These are phyloP conservation scores for Phylloporus scabripes DNA, from an alignment of 768 basidiomycete genomes.

Conservation along the genomic window DNA sequence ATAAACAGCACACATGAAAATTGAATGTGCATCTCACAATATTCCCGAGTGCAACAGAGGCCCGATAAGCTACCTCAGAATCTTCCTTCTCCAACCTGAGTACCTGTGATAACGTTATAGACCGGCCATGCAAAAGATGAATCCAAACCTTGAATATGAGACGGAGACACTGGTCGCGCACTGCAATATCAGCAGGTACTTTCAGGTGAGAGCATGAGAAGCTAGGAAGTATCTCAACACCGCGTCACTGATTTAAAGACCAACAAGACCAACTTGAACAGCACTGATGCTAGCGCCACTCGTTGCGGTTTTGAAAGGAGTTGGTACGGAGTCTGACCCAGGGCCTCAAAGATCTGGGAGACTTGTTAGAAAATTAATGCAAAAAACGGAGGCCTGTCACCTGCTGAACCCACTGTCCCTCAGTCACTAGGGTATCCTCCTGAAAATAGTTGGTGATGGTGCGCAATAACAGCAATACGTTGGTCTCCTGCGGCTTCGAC, in stretches of 20 bases:
- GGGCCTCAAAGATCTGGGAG: conserved; percentile 49
- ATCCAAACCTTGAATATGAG: conserved; percentile 43
- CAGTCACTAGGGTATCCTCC: conserved; percentile 40
- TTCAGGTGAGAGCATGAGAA: conserved; percentile 56
- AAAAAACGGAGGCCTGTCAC: conserved; percentile 29
- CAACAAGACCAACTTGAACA: conserved; percentile 72
- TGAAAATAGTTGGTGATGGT: conserved; percentile 77
- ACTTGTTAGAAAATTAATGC: conserved; percentile 4
- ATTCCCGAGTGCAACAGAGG: conserved; percentile 70
- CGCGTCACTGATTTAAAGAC: background rate
- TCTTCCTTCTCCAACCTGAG: conserved; percentile 46
- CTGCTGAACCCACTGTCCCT: conserved; percentile 47
- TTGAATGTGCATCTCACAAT: conserved; percentile 39
- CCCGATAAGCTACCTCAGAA: conserved; percentile 65
- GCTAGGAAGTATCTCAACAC: conserved; percentile 33
- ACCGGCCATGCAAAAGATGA: background rate
- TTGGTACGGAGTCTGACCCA: conserved; percentile 48
- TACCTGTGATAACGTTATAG: conserved; percentile 16
- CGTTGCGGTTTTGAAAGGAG: conserved; percentile 64
- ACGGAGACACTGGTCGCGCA: conserved; percentile 40
- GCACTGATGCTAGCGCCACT: conserved; percentile 71
- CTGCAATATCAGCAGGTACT: conserved; percentile 34
- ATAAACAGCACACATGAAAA: background rate
- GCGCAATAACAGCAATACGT: conserved; percentile 73
- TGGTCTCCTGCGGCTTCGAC: conserved; percentile 75